These are phyloP conservation scores for Trapa incisa DNA, from an alignment of 345 rosid genomes.

Conservation along the genomic window DNA sequence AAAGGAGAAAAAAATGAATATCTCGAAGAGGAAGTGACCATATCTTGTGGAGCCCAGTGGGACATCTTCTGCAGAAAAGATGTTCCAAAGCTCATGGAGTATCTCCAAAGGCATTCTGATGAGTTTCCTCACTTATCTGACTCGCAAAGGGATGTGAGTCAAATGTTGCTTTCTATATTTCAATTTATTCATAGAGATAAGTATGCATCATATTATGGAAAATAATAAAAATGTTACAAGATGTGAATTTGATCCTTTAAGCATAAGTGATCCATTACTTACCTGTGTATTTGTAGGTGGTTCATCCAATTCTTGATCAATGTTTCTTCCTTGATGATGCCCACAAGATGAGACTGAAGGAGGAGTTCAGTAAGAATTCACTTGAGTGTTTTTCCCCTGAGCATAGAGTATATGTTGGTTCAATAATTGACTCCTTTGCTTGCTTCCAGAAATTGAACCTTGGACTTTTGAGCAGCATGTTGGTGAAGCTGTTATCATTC, in stretches of 20 bases:
- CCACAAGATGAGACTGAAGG: slow-evolving; percentile 73
- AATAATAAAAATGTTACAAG: not conserved
- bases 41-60: slow-evolving; percentile 74
- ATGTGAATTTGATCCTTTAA: not conserved
- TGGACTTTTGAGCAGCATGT: slow-evolving; percentile 89
- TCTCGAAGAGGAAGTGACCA: slow-evolving; percentile 21
- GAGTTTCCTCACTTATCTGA: slow-evolving; percentile 35
- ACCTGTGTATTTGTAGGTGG: slow-evolving; percentile 32
- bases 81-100: slow-evolving; percentile 68
- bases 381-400: not conserved
- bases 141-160: slow-evolving; percentile 43
- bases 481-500: slow-evolving; percentile 88
- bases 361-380: slow-evolving; percentile 60
- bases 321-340: slow-evolving; percentile 61
- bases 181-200: not conserved
- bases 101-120: slow-evolving; percentile 48
- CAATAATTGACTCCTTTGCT: slow-evolving; percentile 2
- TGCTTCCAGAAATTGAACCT: slow-evolving; percentile 65
- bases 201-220: too few relatives aligned
- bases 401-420: not conserved
- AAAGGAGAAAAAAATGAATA: slow-evolving; percentile 16
- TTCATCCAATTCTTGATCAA: slow-evolving; percentile 78
- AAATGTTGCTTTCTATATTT: not conserved
- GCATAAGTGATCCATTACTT: not conserved
- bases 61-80: slow-evolving; percentile 88